Evolutionary conservation across 129 eudicot species (phyloP), one percentile per base, ranked within the genome.

Genomic region (Pittosporum tobira): DNA sequence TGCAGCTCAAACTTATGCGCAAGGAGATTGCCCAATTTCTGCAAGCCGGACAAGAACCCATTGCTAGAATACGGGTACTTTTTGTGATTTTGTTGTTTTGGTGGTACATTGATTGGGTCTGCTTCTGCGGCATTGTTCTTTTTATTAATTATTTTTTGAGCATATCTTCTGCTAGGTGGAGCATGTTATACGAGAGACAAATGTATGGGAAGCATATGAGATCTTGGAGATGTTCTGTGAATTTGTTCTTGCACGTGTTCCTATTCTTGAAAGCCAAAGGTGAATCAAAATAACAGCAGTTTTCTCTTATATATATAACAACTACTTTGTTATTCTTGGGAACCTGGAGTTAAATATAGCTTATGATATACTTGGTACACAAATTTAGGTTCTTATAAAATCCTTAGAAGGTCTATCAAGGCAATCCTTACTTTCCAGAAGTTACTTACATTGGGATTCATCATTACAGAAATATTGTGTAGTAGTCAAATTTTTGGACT

Each of bases 221-320:
- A 74, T 91, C 31, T 57, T 91, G 72, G 98, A 86, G 80, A 70
- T 91, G 80, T 91, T 91, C 73, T 87, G 98, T 67, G 94, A 91
- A 69, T 91, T 86, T 54, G 76, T 91, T 67, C 90, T 86, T 78
- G 98, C 96, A 44, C 84, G 98, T 22, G 90, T 91, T 34, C 98
- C 98, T 43, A 81, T 91, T 48, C 87, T 91, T 27, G 96, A 91
- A 71, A 91, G 94, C 84, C 94, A 91, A 60, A 84, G 71, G 98
- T 91, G 78, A 76, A 30, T 0, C 52, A 24, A 34, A 12, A 8
- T 8, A 12, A 12, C 40, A 34, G 40, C 7, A 9, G 13, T 34
- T 34, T 34, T 34, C 40, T 34, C 40, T 8, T 34, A 34, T 34
- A 34, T 34, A 34, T 34, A 56, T 20, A n/a, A 19, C 1, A 56